Evolutionary conservation across 495 filamentous ascomycete species (phyloP).

Genomic region (Sporormia fimetaria): DNA sequence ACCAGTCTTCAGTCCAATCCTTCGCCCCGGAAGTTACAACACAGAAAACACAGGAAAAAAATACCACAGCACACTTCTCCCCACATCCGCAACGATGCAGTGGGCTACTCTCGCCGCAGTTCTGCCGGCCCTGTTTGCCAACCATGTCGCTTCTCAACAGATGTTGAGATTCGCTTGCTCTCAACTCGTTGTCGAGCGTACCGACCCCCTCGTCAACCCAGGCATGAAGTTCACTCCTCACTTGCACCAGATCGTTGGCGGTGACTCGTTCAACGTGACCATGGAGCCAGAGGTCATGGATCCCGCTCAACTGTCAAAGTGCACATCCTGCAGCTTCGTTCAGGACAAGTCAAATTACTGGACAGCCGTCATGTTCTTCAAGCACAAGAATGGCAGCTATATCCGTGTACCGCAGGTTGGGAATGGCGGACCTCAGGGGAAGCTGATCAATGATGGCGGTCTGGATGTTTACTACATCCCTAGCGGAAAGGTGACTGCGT

Average conservation of each 20-base stretch:
- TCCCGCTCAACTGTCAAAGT: slow-evolving; percentile 9
- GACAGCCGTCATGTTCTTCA: slow-evolving; percentile 27
- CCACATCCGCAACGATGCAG: too few relatives aligned
- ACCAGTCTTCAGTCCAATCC: too few relatives aligned
- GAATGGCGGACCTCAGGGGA: slow-evolving; percentile 22
- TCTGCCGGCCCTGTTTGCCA: slow-evolving; percentile 40
- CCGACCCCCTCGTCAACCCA: slow-evolving; percentile 23
- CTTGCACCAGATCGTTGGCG: slow-evolving; percentile 25
- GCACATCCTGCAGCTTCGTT: slow-evolving; percentile 21
- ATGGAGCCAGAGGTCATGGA: slow-evolving; percentile 28
- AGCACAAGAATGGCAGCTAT: slow-evolving; percentile 20
- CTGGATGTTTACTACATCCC: slow-evolving; percentile 31
- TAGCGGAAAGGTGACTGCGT: slow-evolving; percentile 21
- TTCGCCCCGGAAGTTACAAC: too few relatives aligned
- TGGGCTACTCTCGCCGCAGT: slow-evolving; percentile 39
- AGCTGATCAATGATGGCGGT: slow-evolving; percentile 25
- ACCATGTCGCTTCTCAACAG: slow-evolving; percentile 39
- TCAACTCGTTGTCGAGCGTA: slow-evolving; percentile 39
- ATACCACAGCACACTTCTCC: too few relatives aligned
- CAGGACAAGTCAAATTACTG: slow-evolving; percentile 27
- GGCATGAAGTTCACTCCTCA: slow-evolving; percentile 26
- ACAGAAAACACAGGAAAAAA: too few relatives aligned
- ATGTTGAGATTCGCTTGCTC: slow-evolving; percentile 50
- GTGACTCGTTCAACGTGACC: slow-evolving; percentile 24
- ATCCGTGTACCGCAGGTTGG: slow-evolving; percentile 18